Conservation (phyloP, 257 asterid species). For the Solanum chiquidenum region DNA sequence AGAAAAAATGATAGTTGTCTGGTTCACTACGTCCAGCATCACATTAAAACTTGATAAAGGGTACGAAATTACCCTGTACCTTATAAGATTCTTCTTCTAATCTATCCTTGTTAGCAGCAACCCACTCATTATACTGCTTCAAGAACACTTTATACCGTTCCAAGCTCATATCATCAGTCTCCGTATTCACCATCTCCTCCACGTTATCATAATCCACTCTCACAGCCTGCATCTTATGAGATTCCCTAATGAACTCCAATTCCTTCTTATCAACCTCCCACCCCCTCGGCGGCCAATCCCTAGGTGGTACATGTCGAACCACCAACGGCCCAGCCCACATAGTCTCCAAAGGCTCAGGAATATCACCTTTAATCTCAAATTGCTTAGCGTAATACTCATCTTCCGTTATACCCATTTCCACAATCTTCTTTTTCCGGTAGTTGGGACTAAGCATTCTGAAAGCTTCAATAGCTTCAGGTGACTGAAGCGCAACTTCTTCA, state of each 20-base stretch:
- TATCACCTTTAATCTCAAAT: conserved; percentile 83
- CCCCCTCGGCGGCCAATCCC: conserved; percentile 98
- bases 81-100: conserved; percentile 78
- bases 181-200: conserved; percentile 45
- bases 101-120: conserved; percentile 56
- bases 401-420: conserved; percentile 76
- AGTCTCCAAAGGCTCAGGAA: conserved; percentile 62
- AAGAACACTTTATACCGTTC: conserved; percentile 77
- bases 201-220: conserved; percentile 52
- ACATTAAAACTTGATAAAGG: background rate
- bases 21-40: background rate
- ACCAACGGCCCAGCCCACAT: conserved; percentile 76
- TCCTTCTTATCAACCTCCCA: conserved; percentile 83
- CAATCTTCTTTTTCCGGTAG: conserved; percentile 47
- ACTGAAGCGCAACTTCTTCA: conserved; percentile 82
- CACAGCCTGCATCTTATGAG: conserved; percentile 41
- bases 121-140: conserved; percentile 92
- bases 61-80: conserved; percentile 23
- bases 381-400: conserved; percentile 82
- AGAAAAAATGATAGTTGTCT: background rate
- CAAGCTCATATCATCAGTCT: conserved; percentile 38
- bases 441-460: conserved; percentile 70
- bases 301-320: conserved; percentile 63
- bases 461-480: conserved; percentile 82
- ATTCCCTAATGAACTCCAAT: conserved; percentile 78